Percentiles rank a stretch among this genome's conserved stretches.
phyloP scores from a whole-genome alignment of 2,329 filamentous ascomycete genomes.

The Stromatinia cepivora region DNA sequence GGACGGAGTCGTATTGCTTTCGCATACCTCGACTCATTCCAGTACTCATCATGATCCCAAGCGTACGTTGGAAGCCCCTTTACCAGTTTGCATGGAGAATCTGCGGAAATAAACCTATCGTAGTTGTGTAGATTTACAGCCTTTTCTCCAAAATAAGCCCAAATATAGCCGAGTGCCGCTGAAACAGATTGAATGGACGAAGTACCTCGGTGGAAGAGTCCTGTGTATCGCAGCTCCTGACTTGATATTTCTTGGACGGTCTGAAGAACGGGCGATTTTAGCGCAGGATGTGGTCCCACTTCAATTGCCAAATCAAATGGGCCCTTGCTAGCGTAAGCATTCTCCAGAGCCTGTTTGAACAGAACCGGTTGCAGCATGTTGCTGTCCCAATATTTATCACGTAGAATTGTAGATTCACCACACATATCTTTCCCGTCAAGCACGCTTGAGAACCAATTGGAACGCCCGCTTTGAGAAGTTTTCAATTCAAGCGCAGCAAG shows the following conservation, averaged over 20 bases:
- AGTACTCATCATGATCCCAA: conserved; percentile 29
- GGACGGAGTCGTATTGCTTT: no score
- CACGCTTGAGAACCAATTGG: conserved; percentile 41
- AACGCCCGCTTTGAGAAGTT: conserved; percentile 11
- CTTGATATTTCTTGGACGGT: no score
- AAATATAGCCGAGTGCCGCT: conserved; percentile 28
- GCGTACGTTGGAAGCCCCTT: conserved; percentile 26
- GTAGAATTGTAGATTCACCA: conserved; percentile 15
- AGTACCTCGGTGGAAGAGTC: no score
- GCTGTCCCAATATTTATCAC: conserved; percentile 32
- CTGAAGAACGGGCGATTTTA: conserved; percentile 31
- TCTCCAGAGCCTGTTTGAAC: conserved; percentile 45
- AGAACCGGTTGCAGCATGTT: conserved; percentile 48
- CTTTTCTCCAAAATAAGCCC: background rate
- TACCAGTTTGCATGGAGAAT: background rate
- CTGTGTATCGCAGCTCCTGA: no score
- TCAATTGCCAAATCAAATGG: conserved; percentile 29
- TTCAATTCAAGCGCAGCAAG: background rate
- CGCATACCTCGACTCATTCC: conserved; percentile 24
- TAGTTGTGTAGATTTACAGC: conserved; percentile 2
- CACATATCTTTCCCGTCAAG: conserved; percentile 11
- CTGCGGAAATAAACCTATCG: background rate
- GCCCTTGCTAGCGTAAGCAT: conserved; percentile 12
- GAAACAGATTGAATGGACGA: no score
- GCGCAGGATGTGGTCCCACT: conserved; percentile 33